Evolutionary conservation across 2,329 filamentous ascomycete species (phyloP), one percentile per base, ranked within the genome.

Genomic region (Pyrenophora teres): DNA sequence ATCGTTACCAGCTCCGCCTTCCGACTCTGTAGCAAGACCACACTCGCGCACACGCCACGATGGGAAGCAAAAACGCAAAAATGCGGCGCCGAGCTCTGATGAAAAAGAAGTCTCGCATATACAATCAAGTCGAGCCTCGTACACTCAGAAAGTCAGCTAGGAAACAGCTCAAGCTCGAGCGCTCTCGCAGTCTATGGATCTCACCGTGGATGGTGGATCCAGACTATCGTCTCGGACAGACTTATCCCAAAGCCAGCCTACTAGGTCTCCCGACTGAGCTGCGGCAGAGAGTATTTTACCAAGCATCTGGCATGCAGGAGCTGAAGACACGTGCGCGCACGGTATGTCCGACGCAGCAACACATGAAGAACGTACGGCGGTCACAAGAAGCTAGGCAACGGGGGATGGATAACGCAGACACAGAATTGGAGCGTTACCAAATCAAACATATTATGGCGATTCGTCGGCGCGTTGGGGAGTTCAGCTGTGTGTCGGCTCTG

Each of bases 221-320:
- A 9, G 19, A 32, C 16, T 37, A 15, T 10, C 40, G 32, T 16
- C 33, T 18, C n/a, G 16, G 25, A 2, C 16, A 27, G 37, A 13
- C 25, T 1, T 46, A 52, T 40, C 49, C 51, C 1, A 9, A 15
- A 21, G 54, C 57, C 7, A 50, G 46, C 32, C 39, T 64, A 3
- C 46, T 57, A 4, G 52, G 56, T n/a, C 39, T 64, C 3, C 57
- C 62, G 6, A 42, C 18, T 2, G 62, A 64, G 21, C 18, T 64
- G 7, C 43, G 54, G 8, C 57, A 59, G 36, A 18, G 46, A 6
- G 60, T 63, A 13, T 12, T 63, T 21, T 47, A 50, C 15, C n/a
- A 41, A 18, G 19, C 37, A 10, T 39, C 31, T 18, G 19, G 43
- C 4, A 35, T 46, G 12, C 19, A 37, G 12, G 30, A 18, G 15